Conservation (phyloP, 192 early-diverging fungal genomes). For the Backusella westeae region DNA sequence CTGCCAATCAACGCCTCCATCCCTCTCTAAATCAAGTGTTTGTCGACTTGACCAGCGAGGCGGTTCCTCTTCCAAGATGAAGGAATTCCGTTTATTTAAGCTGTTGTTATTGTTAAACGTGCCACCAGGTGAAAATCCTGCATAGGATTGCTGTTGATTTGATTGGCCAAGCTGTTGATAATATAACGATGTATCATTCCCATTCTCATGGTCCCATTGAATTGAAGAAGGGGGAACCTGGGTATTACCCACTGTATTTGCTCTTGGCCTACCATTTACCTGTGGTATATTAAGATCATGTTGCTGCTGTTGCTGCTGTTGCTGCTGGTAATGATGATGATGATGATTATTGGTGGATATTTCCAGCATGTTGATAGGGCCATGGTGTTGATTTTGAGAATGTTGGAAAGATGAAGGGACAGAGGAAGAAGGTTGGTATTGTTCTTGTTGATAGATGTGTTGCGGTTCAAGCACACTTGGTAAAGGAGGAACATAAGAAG, state of each 20-base stretch:
- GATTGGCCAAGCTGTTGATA: constrained; percentile 10
- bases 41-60: not conserved
- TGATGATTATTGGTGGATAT: not conserved
- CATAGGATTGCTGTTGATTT: constrained; percentile 10
- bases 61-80: not conserved
- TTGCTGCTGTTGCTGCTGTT: not conserved
- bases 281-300: not conserved
- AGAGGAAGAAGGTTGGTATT: not conserved
- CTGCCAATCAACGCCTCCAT: constrained; percentile 16
- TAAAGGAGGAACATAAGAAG: constrained; percentile 14
- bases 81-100: not conserved
- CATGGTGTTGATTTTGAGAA: not conserved
- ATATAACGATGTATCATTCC: not conserved
- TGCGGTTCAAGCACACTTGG: constrained; percentile 15
- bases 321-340: too few relatives aligned
- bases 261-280: constrained; percentile 34
- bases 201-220: constrained; percentile 26
- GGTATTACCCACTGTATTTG: constrained; percentile 42
- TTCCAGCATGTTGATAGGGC: not conserved
- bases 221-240: constrained; percentile 22
- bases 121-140: not conserved
- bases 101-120: not conserved
- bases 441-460: not conserved
- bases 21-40: constrained; percentile 16
- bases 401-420: not conserved